Conservation (phyloP, 1,284 basidiomycete genomes). For the Malassezia psittaci region DNA sequence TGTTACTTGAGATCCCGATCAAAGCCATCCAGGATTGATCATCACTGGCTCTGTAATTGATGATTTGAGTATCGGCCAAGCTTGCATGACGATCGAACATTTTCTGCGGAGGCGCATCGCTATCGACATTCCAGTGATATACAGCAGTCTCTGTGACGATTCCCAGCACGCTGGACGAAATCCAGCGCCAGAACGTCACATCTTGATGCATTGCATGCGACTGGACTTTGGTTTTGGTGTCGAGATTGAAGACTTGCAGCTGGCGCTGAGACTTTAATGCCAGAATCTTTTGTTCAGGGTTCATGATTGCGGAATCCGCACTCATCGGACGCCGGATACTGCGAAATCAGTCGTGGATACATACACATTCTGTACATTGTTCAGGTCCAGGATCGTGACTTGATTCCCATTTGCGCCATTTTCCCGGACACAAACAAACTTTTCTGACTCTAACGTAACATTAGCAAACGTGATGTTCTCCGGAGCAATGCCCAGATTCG, state of each 20-base stretch:
- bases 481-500: conserved; percentile 88
- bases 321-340: conserved; percentile 83
- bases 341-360: conserved; percentile 8
- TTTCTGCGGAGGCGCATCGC: conserved; percentile 68
- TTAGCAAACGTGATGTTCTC: conserved; percentile 95
- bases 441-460: conserved; percentile 89
- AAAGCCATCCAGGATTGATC: conserved; percentile 98
- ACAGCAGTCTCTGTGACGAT: conserved; percentile 91
- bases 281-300: conserved; percentile 90
- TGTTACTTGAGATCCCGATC: conserved; percentile 89
- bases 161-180: conserved; percentile 78
- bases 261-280: conserved; percentile 73
- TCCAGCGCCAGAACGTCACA: conserved; percentile 98
- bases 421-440: conserved; percentile 87
- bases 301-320: conserved; percentile 98
- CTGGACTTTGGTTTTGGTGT: conserved; percentile 89
- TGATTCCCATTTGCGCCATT: conserved; percentile 31
- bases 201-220: conserved; percentile 86
- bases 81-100: conserved; percentile 93
- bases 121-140: conserved; percentile 77
- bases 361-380: conserved; percentile 40
- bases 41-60: conserved; percentile 84
- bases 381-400: conserved; percentile 46
- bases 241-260: conserved; percentile 96
- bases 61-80: conserved; percentile 90